Conservation (phyloP, 257 asterid genomes). For the Jacaranda copaia region DNA sequence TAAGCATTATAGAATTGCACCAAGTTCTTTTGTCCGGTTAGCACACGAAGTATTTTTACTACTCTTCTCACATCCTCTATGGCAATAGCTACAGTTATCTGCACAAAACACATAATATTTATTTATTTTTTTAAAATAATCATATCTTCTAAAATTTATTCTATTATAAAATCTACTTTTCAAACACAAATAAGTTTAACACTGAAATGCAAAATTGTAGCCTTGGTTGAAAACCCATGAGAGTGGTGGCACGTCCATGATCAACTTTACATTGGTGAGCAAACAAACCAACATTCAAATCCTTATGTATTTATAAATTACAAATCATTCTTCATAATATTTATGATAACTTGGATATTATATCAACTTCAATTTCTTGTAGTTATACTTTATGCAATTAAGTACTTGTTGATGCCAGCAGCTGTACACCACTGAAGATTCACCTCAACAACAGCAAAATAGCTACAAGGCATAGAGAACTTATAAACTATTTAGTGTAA, state of each 20-base stretch:
- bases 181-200: neutral
- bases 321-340: constrained; percentile 2
- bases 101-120: constrained; percentile 26
- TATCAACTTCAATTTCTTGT: constrained; percentile 18
- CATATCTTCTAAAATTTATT: neutral
- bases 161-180: neutral
- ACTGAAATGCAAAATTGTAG: neutral
- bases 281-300: neutral
- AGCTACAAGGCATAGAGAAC: neutral
- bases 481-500: neutral
- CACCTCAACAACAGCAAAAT: neutral
- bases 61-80: constrained; percentile 69
- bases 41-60: constrained; percentile 64
- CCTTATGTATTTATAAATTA: neutral
- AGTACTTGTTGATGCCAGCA: neutral
- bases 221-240: constrained; percentile 8
- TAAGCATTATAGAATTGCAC: constrained; percentile 64
- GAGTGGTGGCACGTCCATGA: neutral
- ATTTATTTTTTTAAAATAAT: neutral
- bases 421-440: neutral
- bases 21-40: constrained; percentile 62
- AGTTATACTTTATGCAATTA: neutral
- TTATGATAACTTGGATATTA: neutral
- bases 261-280: constrained; percentile 13
- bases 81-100: constrained; percentile 71